Base-by-base conservation (phyloP, 1,139 yeast genomes). In the Komagataea norvegica region DNA sequence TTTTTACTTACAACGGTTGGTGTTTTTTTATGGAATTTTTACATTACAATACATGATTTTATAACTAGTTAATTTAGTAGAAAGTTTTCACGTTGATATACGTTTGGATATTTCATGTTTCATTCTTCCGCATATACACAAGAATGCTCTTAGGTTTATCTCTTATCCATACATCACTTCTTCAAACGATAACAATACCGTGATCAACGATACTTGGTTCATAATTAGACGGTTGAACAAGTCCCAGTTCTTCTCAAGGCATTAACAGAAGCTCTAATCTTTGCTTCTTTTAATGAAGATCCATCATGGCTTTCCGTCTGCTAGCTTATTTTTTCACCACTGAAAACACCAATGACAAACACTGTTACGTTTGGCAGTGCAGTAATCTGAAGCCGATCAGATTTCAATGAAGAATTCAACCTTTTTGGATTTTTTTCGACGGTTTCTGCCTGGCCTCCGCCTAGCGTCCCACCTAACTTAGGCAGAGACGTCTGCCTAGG, bases 251-350 rank as follows among this genome's bases (percentile, higher is more conserved):
- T 88, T 79, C n/a, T n/a, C 59, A 91, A 75, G 21, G 97, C 91
- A 61, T 84, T 84, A 33, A 88, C 93, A 36, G 88, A 86, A 22
- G 96, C 93, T 60, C 96, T 77, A 25, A 88, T 84, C 61, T 88
- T 85, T 31, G 97, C 96, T 64, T 91, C 98, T 48, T 74, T 76
- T 51, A 91, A 68, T 31, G 95, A 84, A n/a, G 93, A 70, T 34
- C 97, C 99, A 54, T 84, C 87, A 31, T n/a, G n/a, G n/a, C n/a
- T n/a, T n/a, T n/a, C 96, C 96, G 63, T 91, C 97, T 37, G 97
- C 96, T 41, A 91, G 69, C 62, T 87, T 82, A 45, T 79, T 78
- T n/a, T n/a, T 17, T 71, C 70, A 25, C 96, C 97, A 41, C 82
- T 72, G 61, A 88, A 91, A 1, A 87, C 94, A 37, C 96, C 97